phyloP scores from a whole-genome alignment of 352 stramenopile genomes.

The Phytopythium delawarense region DNA sequence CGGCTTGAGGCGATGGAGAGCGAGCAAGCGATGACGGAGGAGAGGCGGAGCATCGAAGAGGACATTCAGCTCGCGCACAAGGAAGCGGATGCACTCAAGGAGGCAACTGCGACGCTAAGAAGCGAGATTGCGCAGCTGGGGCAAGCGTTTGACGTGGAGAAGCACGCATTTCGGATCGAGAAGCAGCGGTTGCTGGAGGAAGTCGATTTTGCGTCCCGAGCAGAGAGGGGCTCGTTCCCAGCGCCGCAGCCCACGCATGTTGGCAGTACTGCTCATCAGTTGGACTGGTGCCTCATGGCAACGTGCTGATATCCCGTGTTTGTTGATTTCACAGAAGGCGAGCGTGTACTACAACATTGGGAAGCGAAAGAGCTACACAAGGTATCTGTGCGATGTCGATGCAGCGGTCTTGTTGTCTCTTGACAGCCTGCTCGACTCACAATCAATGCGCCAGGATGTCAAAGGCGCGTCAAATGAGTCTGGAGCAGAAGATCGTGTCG shows the following conservation, averaged over 20 bases:
- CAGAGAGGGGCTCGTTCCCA: not conserved
- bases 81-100: slow-evolving; percentile 42
- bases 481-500: slow-evolving; percentile 63
- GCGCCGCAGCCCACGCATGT: slow-evolving; percentile 14
- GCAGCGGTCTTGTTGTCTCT: not conserved
- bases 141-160: slow-evolving; percentile 41
- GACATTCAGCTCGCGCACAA: slow-evolving; percentile 27
- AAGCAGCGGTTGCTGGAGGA: slow-evolving; percentile 40
- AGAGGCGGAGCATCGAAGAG: slow-evolving; percentile 19
- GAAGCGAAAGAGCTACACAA: slow-evolving; percentile 31
- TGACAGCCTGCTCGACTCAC: not conserved
- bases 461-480: slow-evolving; percentile 40
- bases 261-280: not conserved
- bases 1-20: slow-evolving; percentile 35
- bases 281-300: not conserved
- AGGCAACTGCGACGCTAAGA: slow-evolving; percentile 24
- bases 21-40: slow-evolving; percentile 29
- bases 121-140: slow-evolving; percentile 36
- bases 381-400: slow-evolving; percentile 14
- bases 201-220: slow-evolving; percentile 20
- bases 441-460: slow-evolving; percentile 15
- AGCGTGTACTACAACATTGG: slow-evolving; percentile 35
- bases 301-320: not conserved
- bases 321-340: slow-evolving; percentile 12
- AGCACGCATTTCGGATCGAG: slow-evolving; percentile 44